Conservation (phyloP, 768 basidiomycete genomes). For the Mycena capillaripes region DNA sequence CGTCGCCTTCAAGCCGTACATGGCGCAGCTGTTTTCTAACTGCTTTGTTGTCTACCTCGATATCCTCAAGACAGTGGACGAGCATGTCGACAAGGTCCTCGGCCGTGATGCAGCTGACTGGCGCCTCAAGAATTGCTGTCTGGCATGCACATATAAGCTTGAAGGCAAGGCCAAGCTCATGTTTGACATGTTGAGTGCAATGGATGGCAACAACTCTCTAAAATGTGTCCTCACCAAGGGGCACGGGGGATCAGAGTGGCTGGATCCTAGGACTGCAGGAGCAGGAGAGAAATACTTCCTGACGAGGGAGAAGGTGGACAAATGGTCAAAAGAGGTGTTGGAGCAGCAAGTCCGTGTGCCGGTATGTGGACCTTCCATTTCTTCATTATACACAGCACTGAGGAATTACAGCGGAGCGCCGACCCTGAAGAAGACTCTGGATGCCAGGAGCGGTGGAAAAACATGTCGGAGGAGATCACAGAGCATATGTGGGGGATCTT, state of each 20-base stretch:
- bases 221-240: constrained; percentile 43
- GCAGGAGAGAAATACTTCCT: constrained; percentile 11
- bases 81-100: constrained; percentile 40
- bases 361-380: not conserved
- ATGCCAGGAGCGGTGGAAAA: constrained; percentile 30
- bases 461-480: constrained; percentile 13
- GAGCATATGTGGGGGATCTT: constrained; percentile 53
- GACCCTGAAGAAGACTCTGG: constrained; percentile 46
- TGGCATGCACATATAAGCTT: constrained; percentile 53
- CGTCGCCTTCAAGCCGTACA: constrained; percentile 4
- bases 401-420: not conserved
- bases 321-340: constrained; percentile 19
- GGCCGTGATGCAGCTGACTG: constrained; percentile 46
- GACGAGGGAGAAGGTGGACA: not conserved
- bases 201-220: constrained; percentile 52
- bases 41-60: constrained; percentile 53
- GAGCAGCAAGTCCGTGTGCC: not conserved
- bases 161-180: constrained; percentile 45
- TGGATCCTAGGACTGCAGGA: not conserved
- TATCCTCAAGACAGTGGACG: constrained; percentile 39
- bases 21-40: constrained; percentile 39
- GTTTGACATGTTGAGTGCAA: constrained; percentile 41
- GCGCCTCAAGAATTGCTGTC: constrained; percentile 50
- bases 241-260: constrained; percentile 40
- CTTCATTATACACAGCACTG: no score